A percentile compares a stretch with the other conserved stretches of the same genome.
Evolutionary conservation across 805 yeast species (phyloP).

Genomic region (Yarrowia sp.): DNA sequence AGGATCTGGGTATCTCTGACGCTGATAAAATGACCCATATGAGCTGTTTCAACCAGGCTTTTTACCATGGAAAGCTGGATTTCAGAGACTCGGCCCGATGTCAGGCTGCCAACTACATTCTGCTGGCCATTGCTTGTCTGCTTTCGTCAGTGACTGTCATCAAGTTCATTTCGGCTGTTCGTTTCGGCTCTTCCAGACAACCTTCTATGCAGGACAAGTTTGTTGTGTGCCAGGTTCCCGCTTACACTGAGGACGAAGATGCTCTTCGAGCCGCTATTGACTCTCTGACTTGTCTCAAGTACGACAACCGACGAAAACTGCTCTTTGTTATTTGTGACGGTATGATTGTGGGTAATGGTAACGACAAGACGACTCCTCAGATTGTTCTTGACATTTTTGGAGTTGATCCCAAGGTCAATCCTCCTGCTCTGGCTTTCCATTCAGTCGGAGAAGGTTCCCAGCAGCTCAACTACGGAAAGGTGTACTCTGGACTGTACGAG

Average conservation of each 20-base stretch:
- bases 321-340: conserved; percentile 61
- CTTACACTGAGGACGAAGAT: conserved; percentile 57
- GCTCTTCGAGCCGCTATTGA: conserved; percentile 57
- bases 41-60: conserved; percentile 41
- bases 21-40: conserved; percentile 35
- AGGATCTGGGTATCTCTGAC: conserved; percentile 33
- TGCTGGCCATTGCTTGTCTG: conserved; percentile 42
- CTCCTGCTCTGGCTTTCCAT: conserved; percentile 52
- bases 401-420: conserved; percentile 48
- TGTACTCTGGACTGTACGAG: conserved; percentile 61
- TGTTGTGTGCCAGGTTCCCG: conserved; percentile 46
- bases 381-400: conserved; percentile 51
- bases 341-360: conserved; percentile 58
- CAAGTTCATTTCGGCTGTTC: conserved; percentile 43
- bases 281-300: conserved; percentile 54
- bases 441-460: conserved; percentile 60
- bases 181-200: conserved; percentile 41
- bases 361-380: conserved; percentile 55
- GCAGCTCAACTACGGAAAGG: conserved; percentile 60
- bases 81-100: conserved; percentile 43
- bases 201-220: conserved; percentile 44
- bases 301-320: conserved; percentile 56
- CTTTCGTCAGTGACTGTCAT: conserved; percentile 42
- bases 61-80: conserved; percentile 41
- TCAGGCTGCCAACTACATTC: conserved; percentile 43